These are phyloP conservation scores for Epichloe baconii DNA, from an alignment of 2,329 filamentous ascomycete genomes.

Conservation along the genomic window DNA sequence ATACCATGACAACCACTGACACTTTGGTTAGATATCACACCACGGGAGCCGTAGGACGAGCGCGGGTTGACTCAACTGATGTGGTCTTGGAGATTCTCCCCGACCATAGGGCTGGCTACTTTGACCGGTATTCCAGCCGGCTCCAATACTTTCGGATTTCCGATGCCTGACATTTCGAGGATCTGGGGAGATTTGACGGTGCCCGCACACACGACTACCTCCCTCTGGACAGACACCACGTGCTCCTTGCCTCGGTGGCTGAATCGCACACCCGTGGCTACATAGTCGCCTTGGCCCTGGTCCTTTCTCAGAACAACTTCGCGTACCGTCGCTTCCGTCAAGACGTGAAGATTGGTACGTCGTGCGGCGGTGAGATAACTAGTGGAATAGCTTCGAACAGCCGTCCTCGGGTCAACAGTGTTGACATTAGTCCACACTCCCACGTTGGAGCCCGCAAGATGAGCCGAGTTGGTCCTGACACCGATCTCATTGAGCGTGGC, in stretches of 20 bases:
- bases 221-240: constrained; percentile 27
- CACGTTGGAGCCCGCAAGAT: constrained; percentile 34
- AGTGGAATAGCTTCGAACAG: constrained; percentile 34
- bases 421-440: constrained; percentile 37
- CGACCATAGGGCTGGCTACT: constrained; percentile 30
- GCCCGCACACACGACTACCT: constrained; percentile 48
- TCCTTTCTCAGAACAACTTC: constrained; percentile 15
- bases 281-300: constrained; percentile 4
- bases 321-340: constrained; percentile 18
- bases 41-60: too few relatives aligned
- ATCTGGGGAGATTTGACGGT: constrained; percentile 43
- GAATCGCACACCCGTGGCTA: constrained; percentile 22
- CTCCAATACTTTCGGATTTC: constrained; percentile 25
- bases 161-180: constrained; percentile 49
- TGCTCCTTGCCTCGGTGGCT: constrained; percentile 22
- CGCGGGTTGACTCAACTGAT: constrained; percentile 9
- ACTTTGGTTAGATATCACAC: neutral
- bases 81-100: constrained; percentile 37
- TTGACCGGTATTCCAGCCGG: constrained; percentile 25
- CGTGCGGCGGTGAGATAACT: constrained; percentile 28
- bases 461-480: constrained; percentile 26
- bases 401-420: constrained; percentile 31
- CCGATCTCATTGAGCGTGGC: constrained; percentile 32
- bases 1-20: constrained; percentile 27
- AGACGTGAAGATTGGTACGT: constrained; percentile 27